These are phyloP conservation scores for Dipteronia sinensis DNA, from an alignment of 345 rosid species.

Conservation along the genomic window DNA sequence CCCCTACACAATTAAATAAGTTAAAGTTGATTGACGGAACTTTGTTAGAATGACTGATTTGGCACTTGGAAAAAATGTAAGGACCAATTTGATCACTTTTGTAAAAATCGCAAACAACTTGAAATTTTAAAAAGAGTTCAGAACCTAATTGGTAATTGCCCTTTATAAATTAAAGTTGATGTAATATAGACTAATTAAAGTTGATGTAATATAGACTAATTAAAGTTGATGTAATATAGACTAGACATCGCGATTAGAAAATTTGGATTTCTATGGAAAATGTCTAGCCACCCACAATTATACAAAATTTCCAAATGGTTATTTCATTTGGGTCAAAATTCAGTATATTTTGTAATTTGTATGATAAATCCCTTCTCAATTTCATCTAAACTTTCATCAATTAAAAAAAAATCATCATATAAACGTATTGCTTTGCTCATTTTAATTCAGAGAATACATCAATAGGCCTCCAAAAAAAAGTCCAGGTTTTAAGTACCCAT, in stretches of 20 bases:
- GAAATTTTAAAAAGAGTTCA: too few species aligned
- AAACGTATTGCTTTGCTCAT: background rate
- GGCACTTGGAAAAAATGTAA: too few species aligned
- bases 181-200: too few species aligned
- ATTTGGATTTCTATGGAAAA: background rate
- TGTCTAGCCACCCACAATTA: background rate
- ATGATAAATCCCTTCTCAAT: background rate
- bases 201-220: too few species aligned
- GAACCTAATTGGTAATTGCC: too few species aligned
- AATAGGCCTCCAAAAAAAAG: background rate
- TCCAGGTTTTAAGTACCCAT: background rate
- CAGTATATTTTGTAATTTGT: background rate
- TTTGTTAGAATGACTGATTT: too few species aligned
- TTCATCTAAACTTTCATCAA: background rate
- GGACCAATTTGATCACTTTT: too few species aligned
- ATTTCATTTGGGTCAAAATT: background rate
- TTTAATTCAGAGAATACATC: background rate
- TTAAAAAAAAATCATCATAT: too few species aligned
- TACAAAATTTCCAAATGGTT: background rate
- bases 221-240: background rate
- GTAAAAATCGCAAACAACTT: too few species aligned
- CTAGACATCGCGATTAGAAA: background rate
- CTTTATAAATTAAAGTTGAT: too few species aligned
- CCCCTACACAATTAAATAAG: too few species aligned
- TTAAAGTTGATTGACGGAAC: too few species aligned